phyloP scores from a whole-genome alignment of 345 rosid genomes.

The Cochlearia excelsa region DNA sequence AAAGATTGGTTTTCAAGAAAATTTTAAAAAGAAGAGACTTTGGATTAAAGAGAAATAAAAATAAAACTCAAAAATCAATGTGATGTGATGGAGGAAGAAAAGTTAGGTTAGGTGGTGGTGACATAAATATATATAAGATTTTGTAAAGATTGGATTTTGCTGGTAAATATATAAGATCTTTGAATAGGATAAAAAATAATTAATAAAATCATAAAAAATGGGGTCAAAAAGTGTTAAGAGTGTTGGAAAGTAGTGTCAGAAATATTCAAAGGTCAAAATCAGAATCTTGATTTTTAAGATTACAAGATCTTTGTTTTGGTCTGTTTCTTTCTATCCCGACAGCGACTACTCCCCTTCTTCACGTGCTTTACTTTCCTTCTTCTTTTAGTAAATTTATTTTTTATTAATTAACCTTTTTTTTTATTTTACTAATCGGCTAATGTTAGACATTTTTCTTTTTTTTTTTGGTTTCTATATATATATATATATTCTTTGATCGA shows the following conservation, averaged over 20 bases:
- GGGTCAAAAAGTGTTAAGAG: constrained; percentile 35
- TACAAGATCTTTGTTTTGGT: neutral
- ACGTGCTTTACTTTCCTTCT: constrained; percentile 21
- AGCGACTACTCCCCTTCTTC: neutral
- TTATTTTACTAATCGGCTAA: too few relatives aligned
- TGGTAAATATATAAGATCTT: constrained; percentile 27
- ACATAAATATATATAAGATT: constrained; percentile 18
- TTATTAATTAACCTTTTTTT: too few relatives aligned
- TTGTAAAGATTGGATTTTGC: constrained; percentile 31
- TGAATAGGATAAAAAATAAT: constrained; percentile 35
- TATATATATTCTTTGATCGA: too few relatives aligned
- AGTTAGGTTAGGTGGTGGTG: constrained; percentile 21
- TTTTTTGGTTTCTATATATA: too few relatives aligned
- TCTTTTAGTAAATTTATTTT: constrained; percentile 1
- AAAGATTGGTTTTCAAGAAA: neutral
- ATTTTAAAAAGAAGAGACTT: constrained; percentile 5
- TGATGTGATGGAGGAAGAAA: constrained; percentile 11
- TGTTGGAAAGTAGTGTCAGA: constrained; percentile 8
- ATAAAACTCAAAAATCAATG: constrained; percentile 5
- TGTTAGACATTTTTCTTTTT: too few relatives aligned
- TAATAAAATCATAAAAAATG: neutral
- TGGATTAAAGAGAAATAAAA: constrained; percentile 15
- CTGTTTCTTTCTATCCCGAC: neutral
- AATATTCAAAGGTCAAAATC: neutral
- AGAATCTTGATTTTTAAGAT: neutral